Conservation (phyloP, 371 early-diverging fungal genomes). For the Mucor piriformis region DNA sequence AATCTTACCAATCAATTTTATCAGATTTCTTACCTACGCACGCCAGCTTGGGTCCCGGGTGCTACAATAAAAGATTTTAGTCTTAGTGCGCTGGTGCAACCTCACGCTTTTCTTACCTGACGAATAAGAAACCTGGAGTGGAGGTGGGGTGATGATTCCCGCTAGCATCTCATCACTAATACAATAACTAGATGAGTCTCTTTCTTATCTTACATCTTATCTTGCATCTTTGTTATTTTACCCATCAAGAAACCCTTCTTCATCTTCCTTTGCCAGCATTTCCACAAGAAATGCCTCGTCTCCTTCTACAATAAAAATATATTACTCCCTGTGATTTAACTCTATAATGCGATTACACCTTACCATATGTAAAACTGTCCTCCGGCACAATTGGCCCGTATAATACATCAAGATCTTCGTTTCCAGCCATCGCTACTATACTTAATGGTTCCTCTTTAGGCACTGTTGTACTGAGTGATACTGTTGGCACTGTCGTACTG, state of each 20-base stretch:
- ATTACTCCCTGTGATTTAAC: not conserved
- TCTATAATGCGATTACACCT: not conserved
- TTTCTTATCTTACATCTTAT: not conserved
- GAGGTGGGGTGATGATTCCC: not conserved
- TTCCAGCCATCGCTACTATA: not conserved
- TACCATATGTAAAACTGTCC: slow-evolving; percentile 28
- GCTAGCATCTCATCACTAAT: not conserved
- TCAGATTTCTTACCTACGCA: slow-evolving; percentile 3
- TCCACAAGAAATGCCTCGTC: slow-evolving; percentile 4
- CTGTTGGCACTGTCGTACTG: not conserved
- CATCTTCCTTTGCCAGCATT: slow-evolving; percentile 2
- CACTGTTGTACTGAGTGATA: not conserved
- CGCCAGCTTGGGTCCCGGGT: not conserved
- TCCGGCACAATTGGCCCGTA: slow-evolving; percentile 12
- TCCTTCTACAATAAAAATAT: not conserved
- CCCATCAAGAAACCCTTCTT: not conserved
- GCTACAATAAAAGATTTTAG: not conserved
- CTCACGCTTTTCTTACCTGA: not conserved
- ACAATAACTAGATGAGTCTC: not conserved
- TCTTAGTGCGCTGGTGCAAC: not conserved
- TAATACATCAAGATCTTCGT: not conserved
- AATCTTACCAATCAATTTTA: slow-evolving; percentile 1
- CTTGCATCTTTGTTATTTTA: not conserved
- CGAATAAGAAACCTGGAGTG: not conserved
- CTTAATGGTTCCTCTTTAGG: not conserved